These are phyloP conservation scores for Knoxdaviesia capensis DNA, from an alignment of 2,329 filamentous ascomycete genomes.

Conservation along the genomic window DNA sequence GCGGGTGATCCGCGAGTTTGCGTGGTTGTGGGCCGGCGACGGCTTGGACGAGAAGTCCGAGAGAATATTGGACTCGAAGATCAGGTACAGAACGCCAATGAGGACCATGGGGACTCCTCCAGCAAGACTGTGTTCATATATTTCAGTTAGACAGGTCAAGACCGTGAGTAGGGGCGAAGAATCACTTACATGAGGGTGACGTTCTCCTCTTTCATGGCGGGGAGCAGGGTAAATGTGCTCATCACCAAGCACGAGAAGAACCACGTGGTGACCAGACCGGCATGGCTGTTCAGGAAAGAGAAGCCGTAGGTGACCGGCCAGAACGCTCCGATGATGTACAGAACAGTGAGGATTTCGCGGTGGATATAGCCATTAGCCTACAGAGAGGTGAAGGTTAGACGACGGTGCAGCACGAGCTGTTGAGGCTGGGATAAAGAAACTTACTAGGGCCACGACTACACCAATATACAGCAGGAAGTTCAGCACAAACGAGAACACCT, in stretches of 20 bases:
- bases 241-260: slow-evolving; percentile 56
- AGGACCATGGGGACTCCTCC: slow-evolving; percentile 63
- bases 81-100: slow-evolving; percentile 57
- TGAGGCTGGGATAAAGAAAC: slow-evolving; percentile 8
- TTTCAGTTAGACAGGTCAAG: slow-evolving; percentile 6
- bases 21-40: slow-evolving; percentile 6
- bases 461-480: slow-evolving; percentile 49
- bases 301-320: slow-evolving; percentile 64
- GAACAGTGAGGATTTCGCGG: slow-evolving; percentile 64
- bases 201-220: slow-evolving; percentile 70
- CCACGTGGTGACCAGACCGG: slow-evolving; percentile 49
- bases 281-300: slow-evolving; percentile 49
- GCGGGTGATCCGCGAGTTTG: slow-evolving; percentile 22
- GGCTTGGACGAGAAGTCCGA: slow-evolving; percentile 18
- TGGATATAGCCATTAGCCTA: slow-evolving; percentile 85
- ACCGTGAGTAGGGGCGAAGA: not conserved
- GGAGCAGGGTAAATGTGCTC: slow-evolving; percentile 78
- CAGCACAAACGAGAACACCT: slow-evolving; percentile 36
- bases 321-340: slow-evolving; percentile 55
- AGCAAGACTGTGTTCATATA: slow-evolving; percentile 29
- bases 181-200: slow-evolving; percentile 47
- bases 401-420: no score
- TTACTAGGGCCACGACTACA: slow-evolving; percentile 59
- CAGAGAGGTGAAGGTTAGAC: slow-evolving; percentile 4
- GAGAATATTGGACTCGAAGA: slow-evolving; percentile 49